Conservation (phyloP, 192 early-diverging fungal genomes). For the Linnemannia elongata region DNA sequence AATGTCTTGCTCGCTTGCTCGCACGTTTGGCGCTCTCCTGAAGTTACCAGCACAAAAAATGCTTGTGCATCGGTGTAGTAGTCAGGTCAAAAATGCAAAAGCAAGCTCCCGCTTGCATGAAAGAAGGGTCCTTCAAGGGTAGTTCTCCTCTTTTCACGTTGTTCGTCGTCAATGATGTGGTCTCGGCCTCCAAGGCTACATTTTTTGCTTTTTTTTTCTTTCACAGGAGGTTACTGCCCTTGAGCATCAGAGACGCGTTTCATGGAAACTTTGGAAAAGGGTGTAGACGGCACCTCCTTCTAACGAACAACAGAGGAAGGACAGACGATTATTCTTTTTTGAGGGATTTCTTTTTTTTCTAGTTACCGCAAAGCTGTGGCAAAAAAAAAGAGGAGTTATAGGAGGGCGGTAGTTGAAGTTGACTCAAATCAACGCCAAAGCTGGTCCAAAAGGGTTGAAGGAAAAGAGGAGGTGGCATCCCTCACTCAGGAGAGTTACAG, state of each 20-base stretch:
- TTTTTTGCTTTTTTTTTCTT: neutral
- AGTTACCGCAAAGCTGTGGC: neutral
- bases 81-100: neutral
- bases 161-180: too few relatives aligned
- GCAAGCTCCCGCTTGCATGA: neutral
- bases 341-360: neutral
- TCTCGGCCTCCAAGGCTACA: neutral
- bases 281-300: neutral
- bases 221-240: neutral
- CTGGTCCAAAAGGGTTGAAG: neutral
- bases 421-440: neutral
- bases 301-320: neutral
- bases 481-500: too few relatives aligned
- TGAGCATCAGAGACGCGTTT: neutral
- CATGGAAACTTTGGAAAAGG: slow-evolving; percentile 1
- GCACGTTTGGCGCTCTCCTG: neutral
- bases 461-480: neutral
- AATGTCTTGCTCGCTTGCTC: neutral
- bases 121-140: neutral
- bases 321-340: neutral
- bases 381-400: neutral
- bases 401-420: neutral
- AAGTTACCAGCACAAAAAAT: neutral
- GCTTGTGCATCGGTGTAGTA: neutral
- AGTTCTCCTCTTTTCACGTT: too few relatives aligned